Evolutionary conservation across 345 rosid genomes (phyloP).

Genomic region (Bruguiera gymnorhiza): DNA sequence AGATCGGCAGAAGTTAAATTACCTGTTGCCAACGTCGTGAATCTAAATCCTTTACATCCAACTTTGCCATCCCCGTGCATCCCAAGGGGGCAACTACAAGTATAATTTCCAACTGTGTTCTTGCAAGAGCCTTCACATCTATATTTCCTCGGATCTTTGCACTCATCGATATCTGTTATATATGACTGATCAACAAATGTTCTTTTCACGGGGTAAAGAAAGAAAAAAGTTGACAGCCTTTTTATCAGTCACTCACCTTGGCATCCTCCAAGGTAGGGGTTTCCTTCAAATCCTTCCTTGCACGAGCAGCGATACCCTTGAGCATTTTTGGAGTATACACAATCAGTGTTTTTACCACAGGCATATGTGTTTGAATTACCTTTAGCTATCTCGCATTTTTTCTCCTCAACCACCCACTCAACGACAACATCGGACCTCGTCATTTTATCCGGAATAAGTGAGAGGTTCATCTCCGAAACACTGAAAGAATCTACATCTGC

Average conservation of each 20-base stretch:
- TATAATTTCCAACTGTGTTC: conserved; percentile 8
- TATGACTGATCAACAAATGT: not conserved
- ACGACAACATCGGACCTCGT: not conserved
- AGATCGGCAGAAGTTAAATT: not conserved
- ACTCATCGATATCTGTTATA: conserved; percentile 17
- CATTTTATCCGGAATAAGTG: not conserved
- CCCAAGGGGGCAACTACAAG: conserved; percentile 18
- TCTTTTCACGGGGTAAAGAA: not conserved
- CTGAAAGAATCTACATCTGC: conserved; percentile 6
- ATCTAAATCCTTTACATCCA: conserved; percentile 16
- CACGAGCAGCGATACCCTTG: conserved; percentile 14
- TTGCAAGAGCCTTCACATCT: conserved; percentile 14
- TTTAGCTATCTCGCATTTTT: not conserved
- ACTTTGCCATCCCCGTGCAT: conserved; percentile 18
- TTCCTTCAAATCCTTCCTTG: conserved; percentile 16
- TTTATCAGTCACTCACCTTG: conserved; percentile 8
- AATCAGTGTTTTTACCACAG: conserved; percentile 9
- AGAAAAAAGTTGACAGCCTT: not conserved
- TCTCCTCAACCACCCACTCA: conserved; percentile 13
- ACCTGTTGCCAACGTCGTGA: conserved; percentile 10
- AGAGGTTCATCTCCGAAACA: not conserved
- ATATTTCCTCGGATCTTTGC: not conserved
- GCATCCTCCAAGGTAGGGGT: conserved; percentile 18
- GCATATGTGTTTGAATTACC: not conserved
- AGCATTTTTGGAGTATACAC: not conserved